Conservation (phyloP, 2,329 filamentous ascomycete genomes). For the Byssoonygena ceratinophila region DNA sequence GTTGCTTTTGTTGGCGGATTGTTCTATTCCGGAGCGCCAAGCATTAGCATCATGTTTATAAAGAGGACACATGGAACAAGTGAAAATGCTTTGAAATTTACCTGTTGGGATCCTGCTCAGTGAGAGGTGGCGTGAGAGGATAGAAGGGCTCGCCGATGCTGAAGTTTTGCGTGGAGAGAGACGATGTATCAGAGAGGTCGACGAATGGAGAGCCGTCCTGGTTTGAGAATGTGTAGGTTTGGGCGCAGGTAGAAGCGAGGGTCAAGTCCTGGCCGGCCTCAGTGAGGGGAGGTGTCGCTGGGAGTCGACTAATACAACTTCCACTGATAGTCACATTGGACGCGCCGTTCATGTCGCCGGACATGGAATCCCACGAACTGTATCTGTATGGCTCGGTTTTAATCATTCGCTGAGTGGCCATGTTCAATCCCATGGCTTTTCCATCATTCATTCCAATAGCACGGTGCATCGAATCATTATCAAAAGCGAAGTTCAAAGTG, state of each 20-base stretch:
- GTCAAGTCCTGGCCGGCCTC: constrained; percentile 35
- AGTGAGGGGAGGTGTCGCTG: constrained; percentile 35
- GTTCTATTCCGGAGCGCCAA: constrained; percentile 23
- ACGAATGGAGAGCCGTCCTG: constrained; percentile 32
- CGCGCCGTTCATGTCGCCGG: not conserved
- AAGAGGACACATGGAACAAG: not conserved
- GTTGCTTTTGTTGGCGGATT: constrained; percentile 31
- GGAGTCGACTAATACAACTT: constrained; percentile 25
- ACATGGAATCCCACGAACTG: constrained; percentile 17
- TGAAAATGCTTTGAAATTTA: constrained; percentile 20
- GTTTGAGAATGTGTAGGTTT: constrained; percentile 31
- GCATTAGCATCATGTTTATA: not conserved
- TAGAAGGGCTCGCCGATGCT: constrained; percentile 33
- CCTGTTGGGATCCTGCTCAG: constrained; percentile 35
- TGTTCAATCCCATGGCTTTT: constrained; percentile 30
- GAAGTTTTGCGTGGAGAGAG: constrained; percentile 28
- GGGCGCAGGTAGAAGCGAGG: constrained; percentile 32
- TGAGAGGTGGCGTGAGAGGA: constrained; percentile 31
- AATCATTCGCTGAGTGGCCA: constrained; percentile 24
- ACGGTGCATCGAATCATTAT: constrained; percentile 31
- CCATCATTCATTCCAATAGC: constrained; percentile 25
- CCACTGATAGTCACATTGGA: not conserved
- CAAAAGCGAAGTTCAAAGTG: constrained; percentile 33
- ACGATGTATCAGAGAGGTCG: constrained; percentile 26
- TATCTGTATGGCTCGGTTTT: constrained; percentile 27